These are phyloP conservation scores for Fraxinus nigra DNA, from an alignment of 305 asterid genomes.

Conservation along the genomic window DNA sequence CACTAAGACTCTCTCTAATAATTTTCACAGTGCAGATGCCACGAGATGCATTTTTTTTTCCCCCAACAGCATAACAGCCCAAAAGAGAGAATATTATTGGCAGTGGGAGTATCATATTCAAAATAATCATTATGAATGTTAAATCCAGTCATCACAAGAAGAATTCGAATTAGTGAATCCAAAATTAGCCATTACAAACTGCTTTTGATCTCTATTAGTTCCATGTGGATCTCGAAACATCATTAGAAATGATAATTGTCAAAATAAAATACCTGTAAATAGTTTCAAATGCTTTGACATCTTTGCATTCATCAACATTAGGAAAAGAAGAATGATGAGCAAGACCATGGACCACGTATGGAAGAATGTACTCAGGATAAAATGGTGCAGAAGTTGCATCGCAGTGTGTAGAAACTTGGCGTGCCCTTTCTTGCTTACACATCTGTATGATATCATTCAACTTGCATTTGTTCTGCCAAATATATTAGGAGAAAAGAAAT, in stretches of 20 bases:
- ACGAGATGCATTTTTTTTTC: background rate
- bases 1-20: background rate
- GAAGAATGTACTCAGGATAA: conserved; percentile 79
- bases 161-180: conserved; percentile 1
- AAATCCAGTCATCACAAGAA: conserved; percentile 9
- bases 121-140: background rate
- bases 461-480: conserved; percentile 69
- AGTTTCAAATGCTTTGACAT: conserved; percentile 68
- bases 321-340: conserved; percentile 86
- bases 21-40: background rate
- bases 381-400: conserved; percentile 51
- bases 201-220: conserved; percentile 17
- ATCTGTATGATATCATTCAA: conserved; percentile 83
- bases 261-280: conserved; percentile 71
- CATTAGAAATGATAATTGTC: conserved; percentile 26
- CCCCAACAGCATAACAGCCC: background rate
- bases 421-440: conserved; percentile 78
- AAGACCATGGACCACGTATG: conserved; percentile 86
- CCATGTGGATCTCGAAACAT: background rate
- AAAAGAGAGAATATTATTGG: background rate
- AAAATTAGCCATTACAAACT: conserved; percentile 22
- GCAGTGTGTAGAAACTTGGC: conserved; percentile 56
- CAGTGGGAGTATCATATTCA: background rate
- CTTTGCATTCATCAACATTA: conserved; percentile 74
- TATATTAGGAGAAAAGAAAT: conserved; percentile 22